Base-by-base conservation (phyloP, 139 green algal genomes). In the Pseudopediastrum boryanum region DNA sequence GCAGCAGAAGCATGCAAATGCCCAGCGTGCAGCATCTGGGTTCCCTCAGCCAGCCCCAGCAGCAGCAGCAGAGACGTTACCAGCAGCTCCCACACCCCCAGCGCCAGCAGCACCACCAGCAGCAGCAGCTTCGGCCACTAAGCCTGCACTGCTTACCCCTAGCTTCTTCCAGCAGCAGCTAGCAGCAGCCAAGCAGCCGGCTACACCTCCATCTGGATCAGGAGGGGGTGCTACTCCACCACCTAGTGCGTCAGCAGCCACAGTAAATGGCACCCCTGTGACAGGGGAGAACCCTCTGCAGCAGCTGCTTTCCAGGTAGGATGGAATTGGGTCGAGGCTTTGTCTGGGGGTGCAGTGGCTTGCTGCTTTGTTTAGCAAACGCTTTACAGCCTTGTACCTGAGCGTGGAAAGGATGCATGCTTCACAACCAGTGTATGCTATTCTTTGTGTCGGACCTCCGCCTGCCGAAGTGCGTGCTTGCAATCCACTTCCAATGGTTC, bases 81-180 rank as follows among this genome's bases (percentile, higher is more conserved):
- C 39, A 33, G 58, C 73, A 33, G 54, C 29, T 3, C 27, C 36
- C 4, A 52, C 59, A 6, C 39, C 74, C 59, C 33, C 42, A 61
- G 31, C 75, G 54, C 36, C 75, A 74, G 13, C 44, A 67, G 46
- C 62, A 35, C 39, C 61, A 41, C 35, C 63, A 23, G 36, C 74
- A 36, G 35, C 36, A 35, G 33, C 64, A 23, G 29, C 83, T 4
- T 35, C 83, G n/a, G 61, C 77, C 4, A 35, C 75, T 0, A 29
- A 31, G 6, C 21, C 69, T 46, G 42, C 42, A 10, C 76, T 91
- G 75, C 81, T 91, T 2, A 90, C 86, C 19, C 86, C 85, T 10
- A 72, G 86, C 48, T 85, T 86, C 42, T 77, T 90, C 39, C 43
- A 75, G 41, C 76, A 75, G 48, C 64, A 78, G 64, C 64, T 62